Conservation (phyloP, 805 yeast genomes). For the Ogataea methylovora region DNA sequence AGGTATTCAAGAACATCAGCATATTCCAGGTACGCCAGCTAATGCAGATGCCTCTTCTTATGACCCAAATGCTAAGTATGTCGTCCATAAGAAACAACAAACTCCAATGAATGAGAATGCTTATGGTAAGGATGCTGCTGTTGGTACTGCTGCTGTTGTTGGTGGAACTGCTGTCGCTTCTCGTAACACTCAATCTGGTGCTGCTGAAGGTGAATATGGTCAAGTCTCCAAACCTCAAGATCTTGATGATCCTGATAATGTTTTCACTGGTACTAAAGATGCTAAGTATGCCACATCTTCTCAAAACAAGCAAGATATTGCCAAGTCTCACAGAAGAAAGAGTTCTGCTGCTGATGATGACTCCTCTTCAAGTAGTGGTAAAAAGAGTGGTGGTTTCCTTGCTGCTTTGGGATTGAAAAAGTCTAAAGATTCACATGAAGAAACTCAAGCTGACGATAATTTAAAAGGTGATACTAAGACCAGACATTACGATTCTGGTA, state of each 20-base stretch:
- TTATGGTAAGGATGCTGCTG: conserved; percentile 1
- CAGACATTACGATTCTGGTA: not conserved
- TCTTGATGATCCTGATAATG: conserved; percentile 1
- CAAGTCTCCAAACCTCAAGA: not conserved
- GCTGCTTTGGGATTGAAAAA: conserved; percentile 1
- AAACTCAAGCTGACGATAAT: not conserved
- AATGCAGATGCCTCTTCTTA: conserved; percentile 2
- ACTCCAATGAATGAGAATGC: too few relatives aligned
- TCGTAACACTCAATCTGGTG: not conserved
- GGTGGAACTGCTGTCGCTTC: not conserved
- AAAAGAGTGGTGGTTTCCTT: not conserved
- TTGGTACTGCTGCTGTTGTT: not conserved
- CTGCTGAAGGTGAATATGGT: not conserved
- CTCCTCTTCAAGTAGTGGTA: not conserved
- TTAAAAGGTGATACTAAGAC: conserved; percentile 2
- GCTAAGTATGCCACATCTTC: conserved; percentile 2
- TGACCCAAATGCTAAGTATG: conserved; percentile 1
- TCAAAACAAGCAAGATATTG: not conserved
- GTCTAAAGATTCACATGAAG: not conserved
- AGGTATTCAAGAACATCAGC: too few relatives aligned
- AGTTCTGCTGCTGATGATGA: not conserved
- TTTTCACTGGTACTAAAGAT: conserved; percentile 1
- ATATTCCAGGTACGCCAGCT: conserved; percentile 1
- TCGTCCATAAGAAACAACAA: too few relatives aligned
- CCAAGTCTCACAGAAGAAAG: too few relatives aligned